Conservation (phyloP, 495 filamentous ascomycete genomes). For the Penicillium chermesinum region DNA sequence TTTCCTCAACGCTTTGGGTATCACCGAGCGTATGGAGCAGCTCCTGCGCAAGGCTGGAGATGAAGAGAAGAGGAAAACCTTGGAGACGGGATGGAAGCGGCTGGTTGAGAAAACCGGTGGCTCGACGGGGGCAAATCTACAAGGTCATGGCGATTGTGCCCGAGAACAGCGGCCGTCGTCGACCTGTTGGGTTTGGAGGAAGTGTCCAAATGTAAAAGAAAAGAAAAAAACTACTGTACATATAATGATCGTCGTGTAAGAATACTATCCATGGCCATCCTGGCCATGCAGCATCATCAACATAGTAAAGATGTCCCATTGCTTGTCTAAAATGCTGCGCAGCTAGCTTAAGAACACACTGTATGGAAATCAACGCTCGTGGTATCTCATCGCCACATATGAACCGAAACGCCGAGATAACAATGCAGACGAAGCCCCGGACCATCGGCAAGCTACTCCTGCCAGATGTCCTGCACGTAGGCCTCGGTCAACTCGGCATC, state of each 20-base stretch:
- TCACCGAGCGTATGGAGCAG: conserved; percentile 67
- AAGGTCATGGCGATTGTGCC: conserved; percentile 90
- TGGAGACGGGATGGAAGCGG: conserved; percentile 72
- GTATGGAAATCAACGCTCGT: too few species aligned
- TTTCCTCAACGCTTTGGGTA: conserved; percentile 76
- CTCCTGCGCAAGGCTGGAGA: conserved; percentile 49
- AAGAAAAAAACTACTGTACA: too few species aligned
- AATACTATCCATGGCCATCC: too few species aligned
- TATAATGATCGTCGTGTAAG: too few species aligned
- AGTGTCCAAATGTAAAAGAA: conserved; percentile 45
- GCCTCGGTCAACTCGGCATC: conserved; percentile 80
- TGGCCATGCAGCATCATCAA: too few species aligned
- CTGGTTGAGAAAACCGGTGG: conserved; percentile 70
- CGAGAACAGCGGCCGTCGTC: conserved; percentile 62
- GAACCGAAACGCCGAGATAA: neutral
- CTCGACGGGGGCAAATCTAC: conserved; percentile 91
- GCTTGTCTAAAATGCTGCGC: too few species aligned
- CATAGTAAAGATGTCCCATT: too few species aligned
- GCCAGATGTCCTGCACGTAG: conserved; percentile 84
- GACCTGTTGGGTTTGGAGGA: conserved; percentile 91
- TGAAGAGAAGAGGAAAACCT: conserved; percentile 49
- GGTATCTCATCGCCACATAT: neutral
- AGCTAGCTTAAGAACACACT: too few species aligned
- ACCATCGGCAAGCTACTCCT: conserved; percentile 53
- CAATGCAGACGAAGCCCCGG: too few species aligned